phyloP scores from a whole-genome alignment of 768 basidiomycete species.

The Auricularia auricula-judae region DNA sequence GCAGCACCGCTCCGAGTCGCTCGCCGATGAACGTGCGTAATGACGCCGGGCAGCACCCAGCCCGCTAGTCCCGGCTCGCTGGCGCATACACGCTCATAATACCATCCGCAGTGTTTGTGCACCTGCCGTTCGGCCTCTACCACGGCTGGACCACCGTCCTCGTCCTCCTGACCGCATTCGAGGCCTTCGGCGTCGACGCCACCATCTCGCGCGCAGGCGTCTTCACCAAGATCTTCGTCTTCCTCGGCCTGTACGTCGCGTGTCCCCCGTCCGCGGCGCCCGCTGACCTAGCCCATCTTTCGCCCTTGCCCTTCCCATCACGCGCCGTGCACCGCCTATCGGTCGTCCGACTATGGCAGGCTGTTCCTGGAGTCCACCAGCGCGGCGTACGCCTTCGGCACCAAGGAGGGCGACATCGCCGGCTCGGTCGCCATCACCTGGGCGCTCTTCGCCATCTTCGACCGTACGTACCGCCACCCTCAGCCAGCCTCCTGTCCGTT shows the following conservation, averaged over 20 bases:
- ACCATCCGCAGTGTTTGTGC: constrained; percentile 53
- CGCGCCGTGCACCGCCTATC: constrained; percentile 1
- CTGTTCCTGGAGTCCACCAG: constrained; percentile 90
- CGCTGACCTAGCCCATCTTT: background rate
- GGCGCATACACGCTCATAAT: background rate
- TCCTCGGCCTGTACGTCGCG: constrained; percentile 66
- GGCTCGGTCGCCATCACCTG: constrained; percentile 86
- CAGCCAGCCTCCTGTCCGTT: background rate
- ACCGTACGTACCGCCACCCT: constrained; percentile 17
- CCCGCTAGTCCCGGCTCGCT: background rate
- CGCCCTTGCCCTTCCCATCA: background rate
- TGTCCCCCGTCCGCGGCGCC: constrained; percentile 4
- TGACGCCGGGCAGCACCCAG: background rate
- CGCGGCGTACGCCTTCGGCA: constrained; percentile 89
- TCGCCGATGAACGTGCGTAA: constrained; percentile 50
- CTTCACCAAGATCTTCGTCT: constrained; percentile 93
- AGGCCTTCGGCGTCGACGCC: constrained; percentile 81
- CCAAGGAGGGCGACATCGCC: constrained; percentile 82
- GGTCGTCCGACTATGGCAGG: constrained; percentile 22
- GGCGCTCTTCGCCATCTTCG: constrained; percentile 91
- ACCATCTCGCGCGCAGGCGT: constrained; percentile 53
- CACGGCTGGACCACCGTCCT: constrained; percentile 89
- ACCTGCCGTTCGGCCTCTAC: constrained; percentile 93
- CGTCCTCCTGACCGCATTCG: constrained; percentile 71
- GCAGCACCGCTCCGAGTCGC: constrained; percentile 50